Conservation (phyloP, 352 stramenopile species). For the Peronospora destructor region DNA sequence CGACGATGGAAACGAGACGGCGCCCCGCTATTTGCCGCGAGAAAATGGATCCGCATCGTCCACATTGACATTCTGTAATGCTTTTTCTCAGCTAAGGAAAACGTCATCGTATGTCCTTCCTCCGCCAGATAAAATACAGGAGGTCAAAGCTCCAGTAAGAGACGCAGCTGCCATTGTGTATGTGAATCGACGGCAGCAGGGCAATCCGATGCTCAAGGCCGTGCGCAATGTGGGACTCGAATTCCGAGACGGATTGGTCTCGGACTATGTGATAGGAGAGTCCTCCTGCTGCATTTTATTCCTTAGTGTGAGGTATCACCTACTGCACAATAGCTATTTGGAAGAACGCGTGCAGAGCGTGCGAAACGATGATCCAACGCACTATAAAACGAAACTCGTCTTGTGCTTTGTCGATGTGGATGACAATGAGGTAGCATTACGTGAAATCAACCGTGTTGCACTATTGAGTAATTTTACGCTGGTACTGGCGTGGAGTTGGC, state of each 20-base stretch:
- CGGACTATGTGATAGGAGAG: conserved; percentile 92
- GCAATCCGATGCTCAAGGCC: conserved; percentile 90
- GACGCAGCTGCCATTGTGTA: conserved; percentile 57
- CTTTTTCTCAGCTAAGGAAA: conserved; percentile 50
- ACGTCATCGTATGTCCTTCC: conserved; percentile 48
- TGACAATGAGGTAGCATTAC: conserved; percentile 89
- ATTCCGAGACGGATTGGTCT: conserved; percentile 86
- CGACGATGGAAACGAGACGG: conserved; percentile 10
- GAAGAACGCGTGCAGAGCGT: conserved; percentile 88
- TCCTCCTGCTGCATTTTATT: conserved; percentile 86
- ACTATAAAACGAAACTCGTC: conserved; percentile 87
- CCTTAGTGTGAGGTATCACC: conserved; percentile 84
- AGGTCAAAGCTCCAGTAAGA: conserved; percentile 14
- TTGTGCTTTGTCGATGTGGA: conserved; percentile 94
- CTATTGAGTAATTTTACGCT: conserved; percentile 90
- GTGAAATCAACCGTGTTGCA: conserved; percentile 90
- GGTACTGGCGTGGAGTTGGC: conserved; percentile 90
- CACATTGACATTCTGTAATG: conserved; percentile 42
- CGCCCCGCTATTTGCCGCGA: conserved; percentile 36
- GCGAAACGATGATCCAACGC: conserved; percentile 57
- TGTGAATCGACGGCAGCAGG: conserved; percentile 84
- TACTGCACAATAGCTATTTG: conserved; percentile 87
- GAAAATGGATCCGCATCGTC: conserved; percentile 8
- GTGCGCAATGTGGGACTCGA: conserved; percentile 91
- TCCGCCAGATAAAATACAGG: conserved; percentile 3